phyloP scores from a whole-genome alignment of 306 rosid species.

The Vigna reflexopilosa region DNA sequence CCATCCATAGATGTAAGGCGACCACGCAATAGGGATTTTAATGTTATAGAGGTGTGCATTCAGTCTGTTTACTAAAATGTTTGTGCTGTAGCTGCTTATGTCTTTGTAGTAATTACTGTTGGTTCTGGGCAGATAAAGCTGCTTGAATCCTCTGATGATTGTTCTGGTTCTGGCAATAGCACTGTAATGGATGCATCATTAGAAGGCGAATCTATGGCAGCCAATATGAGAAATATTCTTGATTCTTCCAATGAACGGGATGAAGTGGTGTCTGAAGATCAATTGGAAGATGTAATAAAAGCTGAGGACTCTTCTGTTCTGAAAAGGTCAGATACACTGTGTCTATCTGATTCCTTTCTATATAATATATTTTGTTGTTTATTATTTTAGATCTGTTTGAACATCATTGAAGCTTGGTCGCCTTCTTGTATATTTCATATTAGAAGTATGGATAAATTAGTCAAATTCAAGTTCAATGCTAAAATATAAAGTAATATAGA shows the following conservation, averaged over 20 bases:
- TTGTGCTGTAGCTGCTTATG: conserved; percentile 33
- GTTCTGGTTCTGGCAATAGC: conserved; percentile 49
- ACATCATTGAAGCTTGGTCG: conserved; percentile 2
- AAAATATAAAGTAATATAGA: conserved; percentile 1
- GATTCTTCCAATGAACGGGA: conserved; percentile 40
- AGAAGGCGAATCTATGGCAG: conserved; percentile 46
- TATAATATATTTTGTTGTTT: conserved; percentile 25
- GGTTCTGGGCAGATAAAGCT: conserved; percentile 65
- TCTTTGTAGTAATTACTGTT: conserved; percentile 43
- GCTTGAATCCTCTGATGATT: conserved; percentile 54
- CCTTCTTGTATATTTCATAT: conserved; percentile 5
- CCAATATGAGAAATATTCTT: conserved; percentile 38
- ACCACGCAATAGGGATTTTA: conserved; percentile 63
- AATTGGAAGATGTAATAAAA: conserved; percentile 48
- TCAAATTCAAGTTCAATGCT: neutral
- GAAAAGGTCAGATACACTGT: conserved; percentile 49
- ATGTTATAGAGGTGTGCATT: conserved; percentile 72
- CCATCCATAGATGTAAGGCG: conserved; percentile 63
- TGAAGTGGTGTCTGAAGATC: conserved; percentile 50
- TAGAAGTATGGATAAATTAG: conserved; percentile 24
- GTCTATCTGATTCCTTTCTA: conserved; percentile 28
- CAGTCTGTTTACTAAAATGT: conserved; percentile 33
- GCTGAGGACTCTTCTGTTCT: conserved; percentile 43
- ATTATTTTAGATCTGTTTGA: conserved; percentile 13
- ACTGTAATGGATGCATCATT: conserved; percentile 43